Percentiles rank a stretch among this genome's conserved stretches.
Conservation (phyloP, 2,329 filamentous ascomycete species). For the Botrytis deweyae region DNA sequence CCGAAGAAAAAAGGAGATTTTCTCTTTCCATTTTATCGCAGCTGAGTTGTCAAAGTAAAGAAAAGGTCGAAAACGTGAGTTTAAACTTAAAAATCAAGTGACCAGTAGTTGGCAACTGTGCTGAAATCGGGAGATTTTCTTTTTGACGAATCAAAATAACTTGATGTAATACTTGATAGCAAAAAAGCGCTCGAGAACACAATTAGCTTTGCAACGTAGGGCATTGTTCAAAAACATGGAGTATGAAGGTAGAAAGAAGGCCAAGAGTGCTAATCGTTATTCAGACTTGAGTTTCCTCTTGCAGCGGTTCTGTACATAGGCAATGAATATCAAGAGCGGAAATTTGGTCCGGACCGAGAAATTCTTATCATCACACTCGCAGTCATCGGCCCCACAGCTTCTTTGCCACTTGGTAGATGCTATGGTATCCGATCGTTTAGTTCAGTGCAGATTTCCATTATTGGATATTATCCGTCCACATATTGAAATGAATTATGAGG, state of each 20-base stretch:
- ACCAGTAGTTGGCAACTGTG: neutral
- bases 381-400: neutral
- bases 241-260: neutral
- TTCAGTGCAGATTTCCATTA: neutral
- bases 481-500: neutral
- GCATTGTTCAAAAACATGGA: neutral
- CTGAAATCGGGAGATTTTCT: neutral
- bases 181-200: neutral
- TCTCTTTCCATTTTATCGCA: slow-evolving; percentile 3
- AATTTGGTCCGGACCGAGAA: neutral
- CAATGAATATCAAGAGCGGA: neutral
- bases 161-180: neutral
- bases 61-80: neutral
- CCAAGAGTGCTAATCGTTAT: neutral
- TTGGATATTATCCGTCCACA: neutral
- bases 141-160: neutral
- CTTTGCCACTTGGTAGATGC: neutral
- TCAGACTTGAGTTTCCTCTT: neutral
- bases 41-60: neutral
- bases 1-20: neutral
- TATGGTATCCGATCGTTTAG: neutral
- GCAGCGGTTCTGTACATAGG: neutral
- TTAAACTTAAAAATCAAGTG: neutral
- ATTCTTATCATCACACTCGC: neutral
- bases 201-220: neutral